Conservation (phyloP, 2,329 filamentous ascomycete species). For the Epichloe coenophiala region DNA sequence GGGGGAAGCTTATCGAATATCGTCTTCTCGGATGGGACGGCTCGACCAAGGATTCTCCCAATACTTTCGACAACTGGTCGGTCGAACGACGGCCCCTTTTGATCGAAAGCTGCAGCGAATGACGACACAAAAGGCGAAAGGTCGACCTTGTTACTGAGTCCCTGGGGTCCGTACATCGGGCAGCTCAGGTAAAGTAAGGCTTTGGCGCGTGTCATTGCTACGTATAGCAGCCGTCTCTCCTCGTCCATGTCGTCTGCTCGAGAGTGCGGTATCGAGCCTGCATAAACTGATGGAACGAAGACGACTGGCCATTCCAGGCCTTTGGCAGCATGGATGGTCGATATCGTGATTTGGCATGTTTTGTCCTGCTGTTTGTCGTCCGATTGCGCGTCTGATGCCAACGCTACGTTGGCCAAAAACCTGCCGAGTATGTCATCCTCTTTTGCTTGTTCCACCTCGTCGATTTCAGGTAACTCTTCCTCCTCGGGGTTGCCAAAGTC, state of each 20-base stretch:
- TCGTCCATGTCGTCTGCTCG: slow-evolving; percentile 77
- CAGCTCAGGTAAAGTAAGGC: slow-evolving; percentile 75
- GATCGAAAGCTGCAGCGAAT: slow-evolving; percentile 29
- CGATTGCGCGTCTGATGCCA: slow-evolving; percentile 68
- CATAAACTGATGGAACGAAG: slow-evolving; percentile 80
- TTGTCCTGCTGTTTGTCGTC: slow-evolving; percentile 43
- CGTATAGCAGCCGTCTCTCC: slow-evolving; percentile 79
- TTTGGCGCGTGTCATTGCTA: slow-evolving; percentile 92
- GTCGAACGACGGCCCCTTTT: slow-evolving; percentile 57
- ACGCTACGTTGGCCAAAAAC: slow-evolving; percentile 79
- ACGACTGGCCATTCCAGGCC: slow-evolving; percentile 94
- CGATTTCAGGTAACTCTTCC: slow-evolving; percentile 51
- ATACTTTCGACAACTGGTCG: slow-evolving; percentile 49
- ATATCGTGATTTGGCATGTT: slow-evolving; percentile 66
- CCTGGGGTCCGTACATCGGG: slow-evolving; percentile 52
- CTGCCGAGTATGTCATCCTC: slow-evolving; percentile 53
- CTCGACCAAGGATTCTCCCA: slow-evolving; percentile 55
- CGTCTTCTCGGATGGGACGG: slow-evolving; percentile 39
- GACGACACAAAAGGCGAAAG: slow-evolving; percentile 61
- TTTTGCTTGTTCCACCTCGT: slow-evolving; percentile 54
- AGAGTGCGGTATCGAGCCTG: slow-evolving; percentile 81
- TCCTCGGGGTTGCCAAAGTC: slow-evolving; percentile 32
- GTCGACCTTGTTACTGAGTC: slow-evolving; percentile 42
- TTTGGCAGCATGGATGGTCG: slow-evolving; percentile 92
- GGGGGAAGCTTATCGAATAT: slow-evolving; percentile 41